A percentile compares a stretch with the other conserved stretches of the same genome.
These are phyloP conservation scores for Taphrina populina DNA, from an alignment of 1,139 yeast genomes.

Conservation along the genomic window DNA sequence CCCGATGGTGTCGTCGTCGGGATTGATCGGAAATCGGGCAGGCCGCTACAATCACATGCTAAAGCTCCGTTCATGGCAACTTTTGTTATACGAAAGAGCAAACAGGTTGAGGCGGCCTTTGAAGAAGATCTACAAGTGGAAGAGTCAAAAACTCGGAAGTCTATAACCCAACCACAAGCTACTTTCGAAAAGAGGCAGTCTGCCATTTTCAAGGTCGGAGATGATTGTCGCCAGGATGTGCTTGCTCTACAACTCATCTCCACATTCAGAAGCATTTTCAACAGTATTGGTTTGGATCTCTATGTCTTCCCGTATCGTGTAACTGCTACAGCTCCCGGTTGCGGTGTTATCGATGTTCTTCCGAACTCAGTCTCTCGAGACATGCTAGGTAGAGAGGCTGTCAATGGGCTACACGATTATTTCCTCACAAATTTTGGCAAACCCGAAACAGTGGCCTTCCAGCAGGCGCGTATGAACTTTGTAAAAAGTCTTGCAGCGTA, in stretches of 20 bases:
- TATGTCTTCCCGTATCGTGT: slow-evolving; percentile 92
- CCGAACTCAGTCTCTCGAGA: slow-evolving; percentile 95
- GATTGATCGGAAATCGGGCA: slow-evolving; percentile 87
- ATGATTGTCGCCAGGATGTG: slow-evolving; percentile 97
- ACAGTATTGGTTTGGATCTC: slow-evolving; percentile 79
- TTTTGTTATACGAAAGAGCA: slow-evolving; percentile 65
- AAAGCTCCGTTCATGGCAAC: slow-evolving; percentile 98
- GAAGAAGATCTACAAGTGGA: slow-evolving; percentile 40
- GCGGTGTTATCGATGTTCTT: slow-evolving; percentile 96
- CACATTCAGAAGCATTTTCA: slow-evolving; percentile 88
- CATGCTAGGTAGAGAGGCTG: slow-evolving; percentile 98
- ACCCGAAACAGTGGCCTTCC: slow-evolving; percentile 84
- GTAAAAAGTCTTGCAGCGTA: slow-evolving; percentile 94
- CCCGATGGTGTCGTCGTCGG: slow-evolving; percentile 95
- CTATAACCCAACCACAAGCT: slow-evolving; percentile 41
- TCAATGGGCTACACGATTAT: slow-evolving; percentile 91
- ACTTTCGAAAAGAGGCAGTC: slow-evolving; percentile 64
- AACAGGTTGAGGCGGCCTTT: slow-evolving; percentile 45
- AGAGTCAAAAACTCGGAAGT: slow-evolving; percentile 49
- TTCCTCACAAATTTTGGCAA: slow-evolving; percentile 91
- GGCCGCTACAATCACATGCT: slow-evolving; percentile 97
- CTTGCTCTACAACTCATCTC: slow-evolving; percentile 89
- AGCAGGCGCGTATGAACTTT: slow-evolving; percentile 85
- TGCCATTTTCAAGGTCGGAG: slow-evolving; percentile 98
- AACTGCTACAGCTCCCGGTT: slow-evolving; percentile 98